Evolutionary conservation across 371 early-diverging fungal species (phyloP).

Genomic region (Neoconidiobolus thromboides): DNA sequence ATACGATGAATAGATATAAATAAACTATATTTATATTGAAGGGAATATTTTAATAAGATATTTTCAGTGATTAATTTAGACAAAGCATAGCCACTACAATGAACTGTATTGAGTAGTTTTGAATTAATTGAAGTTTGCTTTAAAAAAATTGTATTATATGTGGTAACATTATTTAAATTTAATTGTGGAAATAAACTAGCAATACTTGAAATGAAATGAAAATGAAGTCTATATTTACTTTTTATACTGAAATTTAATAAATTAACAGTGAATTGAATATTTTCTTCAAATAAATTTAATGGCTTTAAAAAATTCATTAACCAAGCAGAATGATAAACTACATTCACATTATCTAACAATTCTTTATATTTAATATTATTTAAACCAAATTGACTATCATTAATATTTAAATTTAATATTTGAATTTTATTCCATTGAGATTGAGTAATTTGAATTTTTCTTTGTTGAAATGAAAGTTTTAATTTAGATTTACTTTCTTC

Average conservation of each 20-base stretch:
- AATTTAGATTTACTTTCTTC: background rate
- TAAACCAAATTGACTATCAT: conserved; percentile 14
- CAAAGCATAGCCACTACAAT: conserved; percentile 21
- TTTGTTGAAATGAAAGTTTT: background rate
- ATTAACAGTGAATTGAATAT: background rate
- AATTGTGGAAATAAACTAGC: background rate
- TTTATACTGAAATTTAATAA: background rate
- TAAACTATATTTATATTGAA: conserved; percentile 16
- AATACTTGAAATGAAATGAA: background rate
- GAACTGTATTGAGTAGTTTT: conserved; percentile 3
- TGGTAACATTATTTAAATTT: background rate
- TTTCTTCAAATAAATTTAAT: background rate
- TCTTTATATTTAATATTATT: background rate
- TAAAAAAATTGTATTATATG: background rate
- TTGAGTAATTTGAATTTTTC: background rate
- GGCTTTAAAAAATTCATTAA: conserved; percentile 2
- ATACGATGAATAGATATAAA: conserved; percentile 14
- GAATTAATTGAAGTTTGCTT: background rate
- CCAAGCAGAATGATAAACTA: conserved; percentile 6
- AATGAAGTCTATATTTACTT: background rate
- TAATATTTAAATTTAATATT: conserved; percentile 8
- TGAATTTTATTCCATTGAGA: background rate
- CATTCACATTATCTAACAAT: background rate
- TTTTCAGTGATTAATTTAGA: conserved; percentile 21
- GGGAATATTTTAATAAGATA: conserved; percentile 13